A percentile compares a stretch with the other conserved stretches of the same genome.
Evolutionary conservation across 805 yeast species (phyloP).

Genomic region (Cephaloascus albidus): DNA sequence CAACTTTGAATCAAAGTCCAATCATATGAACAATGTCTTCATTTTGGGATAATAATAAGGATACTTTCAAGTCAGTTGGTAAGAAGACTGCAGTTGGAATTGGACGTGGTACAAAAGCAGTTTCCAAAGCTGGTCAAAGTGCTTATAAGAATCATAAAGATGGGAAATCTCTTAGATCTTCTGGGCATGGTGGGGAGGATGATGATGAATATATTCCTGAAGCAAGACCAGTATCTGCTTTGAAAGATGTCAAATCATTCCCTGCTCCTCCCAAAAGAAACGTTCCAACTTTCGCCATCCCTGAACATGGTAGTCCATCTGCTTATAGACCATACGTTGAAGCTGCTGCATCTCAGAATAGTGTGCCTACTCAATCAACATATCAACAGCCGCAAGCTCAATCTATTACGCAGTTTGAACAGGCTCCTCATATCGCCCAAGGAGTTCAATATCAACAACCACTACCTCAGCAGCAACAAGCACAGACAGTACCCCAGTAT

Average conservation of each 20-base stretch:
- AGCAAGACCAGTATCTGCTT: conserved; percentile 8
- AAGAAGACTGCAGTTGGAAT: conserved; percentile 38
- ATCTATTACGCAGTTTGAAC: conserved; percentile 1
- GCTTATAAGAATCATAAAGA: conserved; percentile 37
- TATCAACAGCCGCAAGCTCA: conserved; percentile 5
- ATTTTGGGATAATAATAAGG: conserved; percentile 47
- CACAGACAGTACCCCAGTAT: background rate
- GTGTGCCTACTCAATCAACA: conserved; percentile 4
- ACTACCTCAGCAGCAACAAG: background rate
- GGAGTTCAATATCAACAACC: background rate
- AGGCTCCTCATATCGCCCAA: too few species aligned
- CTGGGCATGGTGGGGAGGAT: conserved; percentile 4
- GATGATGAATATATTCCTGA: conserved; percentile 6
- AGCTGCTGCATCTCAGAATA: background rate
- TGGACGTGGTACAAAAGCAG: conserved; percentile 39
- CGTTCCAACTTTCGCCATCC: conserved; percentile 17
- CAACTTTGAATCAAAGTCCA: too few species aligned
- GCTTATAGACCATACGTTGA: conserved; percentile 1
- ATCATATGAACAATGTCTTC: conserved; percentile 15
- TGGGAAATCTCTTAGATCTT: conserved; percentile 5
- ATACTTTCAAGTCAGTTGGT: conserved; percentile 38
- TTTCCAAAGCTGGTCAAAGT: conserved; percentile 39
- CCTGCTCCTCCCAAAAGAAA: conserved; percentile 38
- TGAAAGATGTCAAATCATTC: conserved; percentile 20
- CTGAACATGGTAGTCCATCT: conserved; percentile 7